phyloP scores from a whole-genome alignment of 139 green algal species.

The Coelastrella sp. region DNA sequence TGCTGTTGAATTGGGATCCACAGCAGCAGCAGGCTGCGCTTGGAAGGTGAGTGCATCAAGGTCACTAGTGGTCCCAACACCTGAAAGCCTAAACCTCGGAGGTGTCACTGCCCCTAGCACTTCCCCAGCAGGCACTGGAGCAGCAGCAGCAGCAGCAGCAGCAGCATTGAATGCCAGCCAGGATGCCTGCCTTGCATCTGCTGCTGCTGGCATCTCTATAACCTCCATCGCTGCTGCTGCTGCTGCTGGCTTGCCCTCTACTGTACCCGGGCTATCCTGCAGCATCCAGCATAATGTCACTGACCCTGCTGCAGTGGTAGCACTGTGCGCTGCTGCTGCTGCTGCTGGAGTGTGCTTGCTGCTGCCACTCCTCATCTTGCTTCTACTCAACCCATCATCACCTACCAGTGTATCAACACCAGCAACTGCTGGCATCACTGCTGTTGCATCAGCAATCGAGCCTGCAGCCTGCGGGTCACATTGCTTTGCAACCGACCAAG shows the following conservation, averaged over 20 bases:
- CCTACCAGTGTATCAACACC: neutral
- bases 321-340: neutral
- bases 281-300: neutral
- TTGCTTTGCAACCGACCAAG: neutral
- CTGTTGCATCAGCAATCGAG: neutral
- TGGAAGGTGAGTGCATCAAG: neutral
- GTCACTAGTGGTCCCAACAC: neutral
- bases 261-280: neutral
- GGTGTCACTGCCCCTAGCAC: neutral
- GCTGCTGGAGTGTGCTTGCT: neutral
- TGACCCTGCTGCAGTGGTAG: neutral
- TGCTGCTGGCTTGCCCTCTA: neutral
- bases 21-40: slow-evolving; percentile 1
- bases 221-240: neutral
- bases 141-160: neutral
- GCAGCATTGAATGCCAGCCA: neutral
- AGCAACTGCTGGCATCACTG: neutral
- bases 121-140: neutral
- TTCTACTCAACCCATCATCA: neutral
- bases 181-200: neutral
- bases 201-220: neutral
- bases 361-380: too few relatives aligned
- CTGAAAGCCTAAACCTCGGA: slow-evolving; percentile 5
- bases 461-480: neutral
- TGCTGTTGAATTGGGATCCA: neutral